Base-by-base conservation (phyloP, 495 filamentous ascomycete species). In the Jackrogersella multiformis region DNA sequence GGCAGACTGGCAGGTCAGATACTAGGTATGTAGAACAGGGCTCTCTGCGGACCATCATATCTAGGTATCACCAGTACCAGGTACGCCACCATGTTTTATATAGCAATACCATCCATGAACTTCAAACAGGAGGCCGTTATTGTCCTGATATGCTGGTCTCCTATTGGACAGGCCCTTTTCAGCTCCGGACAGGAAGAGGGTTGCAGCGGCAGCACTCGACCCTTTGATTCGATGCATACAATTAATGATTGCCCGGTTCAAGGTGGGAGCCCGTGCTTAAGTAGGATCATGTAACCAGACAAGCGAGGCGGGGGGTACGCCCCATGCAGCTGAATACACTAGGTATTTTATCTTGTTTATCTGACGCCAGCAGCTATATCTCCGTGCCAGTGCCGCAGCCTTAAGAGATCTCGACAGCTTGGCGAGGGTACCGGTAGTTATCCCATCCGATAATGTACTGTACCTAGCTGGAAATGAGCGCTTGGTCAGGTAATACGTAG, bases 241-340 rank as follows among this genome's bases (percentile, higher is more conserved):
- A 48, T 15, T 48, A 13, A 48, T 20, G 44, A 28, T 26, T 28
- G 5, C 23, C 23, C 23, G 44, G 26, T 28, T 28, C 23, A 2
- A 12, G 18, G 13, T 48, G 13, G 6, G 26, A 16, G 15, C 16
- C 18, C 15, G 21, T 13, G n/a, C n/a, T n/a, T n/a, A n/a, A n/a
- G 44, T 48, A 15, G 23, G 4, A 48, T 28, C 44, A 48, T 20
- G 44, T 23, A 48, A 28, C 44, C n/a, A 42, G 42, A 45, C 8
- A 24, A 10, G 3, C 21, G 42, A 18, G 20, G 10, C 2, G 42
- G 20, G 4, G 38, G 15, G 38, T 1, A 42, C n/a, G n/a, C 38
- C 42, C 42, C 44, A 28, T 15, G 44, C 44, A 48, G 44, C 44
- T 48, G 44, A 28, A n/a, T n/a, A n/a, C n/a, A n/a, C n/a, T n/a